phyloP scores from a whole-genome alignment of 805 yeast genomes.

The Yamadazyma sp. region DNA sequence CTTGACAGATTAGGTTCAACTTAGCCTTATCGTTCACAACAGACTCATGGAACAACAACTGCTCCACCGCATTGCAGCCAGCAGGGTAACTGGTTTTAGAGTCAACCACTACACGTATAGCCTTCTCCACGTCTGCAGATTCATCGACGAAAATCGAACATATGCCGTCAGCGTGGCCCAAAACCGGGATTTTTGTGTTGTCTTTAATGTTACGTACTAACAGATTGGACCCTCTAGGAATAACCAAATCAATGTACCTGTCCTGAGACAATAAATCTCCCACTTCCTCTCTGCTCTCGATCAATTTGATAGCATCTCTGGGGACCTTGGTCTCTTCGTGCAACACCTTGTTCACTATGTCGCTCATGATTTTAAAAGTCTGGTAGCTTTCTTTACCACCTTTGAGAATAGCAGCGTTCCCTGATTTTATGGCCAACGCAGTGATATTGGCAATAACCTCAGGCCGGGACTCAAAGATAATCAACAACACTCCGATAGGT shows the following conservation, averaged over 20 bases:
- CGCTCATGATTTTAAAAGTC: constrained; percentile 81
- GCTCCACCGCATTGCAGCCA: constrained; percentile 97
- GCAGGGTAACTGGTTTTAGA: constrained; percentile 97
- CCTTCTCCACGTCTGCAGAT: constrained; percentile 75
- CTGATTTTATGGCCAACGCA: constrained; percentile 92
- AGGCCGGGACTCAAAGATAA: constrained; percentile 95
- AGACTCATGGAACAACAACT: constrained; percentile 61
- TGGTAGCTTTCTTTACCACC: constrained; percentile 94
- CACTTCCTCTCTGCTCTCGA: constrained; percentile 87
- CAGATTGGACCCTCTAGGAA: constrained; percentile 97
- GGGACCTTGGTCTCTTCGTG: constrained; percentile 69
- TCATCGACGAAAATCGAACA: constrained; percentile 85
- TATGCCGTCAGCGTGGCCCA: constrained; percentile 98
- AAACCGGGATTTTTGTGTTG: constrained; percentile 89
- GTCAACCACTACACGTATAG: constrained; percentile 73
- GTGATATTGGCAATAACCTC: constrained; percentile 98
- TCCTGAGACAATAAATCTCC: constrained; percentile 82
- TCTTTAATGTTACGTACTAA: constrained; percentile 83
- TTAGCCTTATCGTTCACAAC: constrained; percentile 28
- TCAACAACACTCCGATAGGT: constrained; percentile 91
- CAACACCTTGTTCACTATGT: constrained; percentile 62
- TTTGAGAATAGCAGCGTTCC: constrained; percentile 93
- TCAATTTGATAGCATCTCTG: constrained; percentile 75
- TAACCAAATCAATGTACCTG: constrained; percentile 86
- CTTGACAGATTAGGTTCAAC: constrained; percentile 16